phyloP scores from a whole-genome alignment of 1,139 yeast species.

The Pichia cactophila region DNA sequence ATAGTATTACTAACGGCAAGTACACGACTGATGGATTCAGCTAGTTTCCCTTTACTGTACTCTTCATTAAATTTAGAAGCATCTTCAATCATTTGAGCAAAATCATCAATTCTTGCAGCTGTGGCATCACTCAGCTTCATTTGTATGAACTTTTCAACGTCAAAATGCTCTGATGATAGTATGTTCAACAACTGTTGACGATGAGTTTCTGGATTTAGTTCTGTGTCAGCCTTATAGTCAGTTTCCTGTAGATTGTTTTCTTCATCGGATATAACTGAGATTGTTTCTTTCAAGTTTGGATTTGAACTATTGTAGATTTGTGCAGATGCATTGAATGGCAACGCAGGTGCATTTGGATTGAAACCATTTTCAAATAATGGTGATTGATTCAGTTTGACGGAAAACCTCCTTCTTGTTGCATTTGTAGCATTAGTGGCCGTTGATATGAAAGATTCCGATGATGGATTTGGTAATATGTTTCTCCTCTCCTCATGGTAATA shows the following conservation, averaged over 20 bases:
- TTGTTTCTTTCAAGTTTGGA: constrained; percentile 1
- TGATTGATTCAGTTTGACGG: constrained; percentile 9
- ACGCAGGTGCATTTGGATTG: constrained; percentile 6
- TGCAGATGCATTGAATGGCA: constrained; percentile 10
- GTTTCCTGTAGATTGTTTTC: neutral
- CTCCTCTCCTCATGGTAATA: constrained; percentile 2
- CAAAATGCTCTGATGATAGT: constrained; percentile 3
- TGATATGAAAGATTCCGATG: constrained; percentile 9
- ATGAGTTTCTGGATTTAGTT: neutral
- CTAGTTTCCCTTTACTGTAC: constrained; percentile 59
- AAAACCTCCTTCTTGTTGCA: constrained; percentile 13
- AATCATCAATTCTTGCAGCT: constrained; percentile 14
- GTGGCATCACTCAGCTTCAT: constrained; percentile 11
- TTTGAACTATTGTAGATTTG: constrained; percentile 6
- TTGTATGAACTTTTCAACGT: constrained; percentile 6
- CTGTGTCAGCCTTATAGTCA: neutral
- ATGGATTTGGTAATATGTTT: constrained; percentile 1
- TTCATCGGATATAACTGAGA: neutral
- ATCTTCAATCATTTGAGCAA: constrained; percentile 6
- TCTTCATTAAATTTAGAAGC: constrained; percentile 33
- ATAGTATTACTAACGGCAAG: constrained; percentile 61
- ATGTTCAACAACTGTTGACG: constrained; percentile 5
- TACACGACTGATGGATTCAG: constrained; percentile 68
- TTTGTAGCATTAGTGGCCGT: constrained; percentile 11
- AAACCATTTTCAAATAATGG: constrained; percentile 6